Evolutionary conservation across 164 flowering plant genomes (phyloP).

Genomic region (Magnolia officinalis): DNA sequence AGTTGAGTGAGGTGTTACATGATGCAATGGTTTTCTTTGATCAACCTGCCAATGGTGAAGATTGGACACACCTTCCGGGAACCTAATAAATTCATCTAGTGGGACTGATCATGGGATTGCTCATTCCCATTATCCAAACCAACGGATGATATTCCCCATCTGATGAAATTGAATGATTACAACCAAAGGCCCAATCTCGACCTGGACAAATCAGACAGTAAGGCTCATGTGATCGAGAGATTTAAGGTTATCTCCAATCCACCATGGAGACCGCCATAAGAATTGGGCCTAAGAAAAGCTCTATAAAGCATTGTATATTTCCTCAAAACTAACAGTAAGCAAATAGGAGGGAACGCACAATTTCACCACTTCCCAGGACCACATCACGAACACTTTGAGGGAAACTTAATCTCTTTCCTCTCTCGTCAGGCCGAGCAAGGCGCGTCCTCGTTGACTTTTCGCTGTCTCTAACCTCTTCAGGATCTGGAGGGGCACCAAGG

Average conservation of each 20-base stretch:
- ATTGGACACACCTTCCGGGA: neutral
- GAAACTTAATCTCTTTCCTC: constrained; percentile 60
- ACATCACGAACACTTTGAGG: constrained; percentile 92
- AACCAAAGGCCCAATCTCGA: too few species aligned
- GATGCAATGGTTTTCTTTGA: neutral
- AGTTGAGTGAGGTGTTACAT: neutral
- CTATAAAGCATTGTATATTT: neutral
- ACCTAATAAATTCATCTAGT: too few species aligned
- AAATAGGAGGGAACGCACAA: constrained; percentile 41
- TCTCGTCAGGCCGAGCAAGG: constrained; percentile 54
- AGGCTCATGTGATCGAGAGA: too few species aligned
- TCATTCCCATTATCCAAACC: too few species aligned
- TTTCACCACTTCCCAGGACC: constrained; percentile 93
- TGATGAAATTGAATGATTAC: too few species aligned
- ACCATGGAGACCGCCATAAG: too few species aligned
- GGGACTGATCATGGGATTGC: too few species aligned
- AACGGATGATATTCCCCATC: too few species aligned
- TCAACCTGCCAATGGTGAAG: neutral
- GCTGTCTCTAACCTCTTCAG: constrained; percentile 87
- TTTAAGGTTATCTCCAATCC: too few species aligned
- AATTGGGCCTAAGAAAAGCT: neutral
- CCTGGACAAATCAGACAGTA: too few species aligned
- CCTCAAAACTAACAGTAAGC: neutral
- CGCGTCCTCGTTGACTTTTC: constrained; percentile 55
- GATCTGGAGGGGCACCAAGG: constrained; percentile 79